Evolutionary conservation across 23 red algal genomes (phyloP), one percentile per base, ranked within the genome.

Genomic region (Cyanidiococcus yangmingshanensis): DNA sequence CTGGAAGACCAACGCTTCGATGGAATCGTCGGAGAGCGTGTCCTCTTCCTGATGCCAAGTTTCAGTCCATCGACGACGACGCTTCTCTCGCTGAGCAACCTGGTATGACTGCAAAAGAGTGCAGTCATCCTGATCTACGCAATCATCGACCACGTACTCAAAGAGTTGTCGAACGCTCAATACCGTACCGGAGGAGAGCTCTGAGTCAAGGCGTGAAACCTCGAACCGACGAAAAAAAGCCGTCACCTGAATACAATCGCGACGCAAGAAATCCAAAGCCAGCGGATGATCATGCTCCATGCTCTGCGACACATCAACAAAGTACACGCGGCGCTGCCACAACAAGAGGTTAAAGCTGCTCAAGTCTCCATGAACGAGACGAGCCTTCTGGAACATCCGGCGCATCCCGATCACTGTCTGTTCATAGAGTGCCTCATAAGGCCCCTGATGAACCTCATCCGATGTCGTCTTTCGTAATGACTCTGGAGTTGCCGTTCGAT

Each of bases 251-350:
- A 81, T 75, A 80, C 92, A 96, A 68, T 96, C 92, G 30, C 88
- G 76, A 18, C 87, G 50, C 30, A 96, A 68, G 74, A 96, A 96
- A 77, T 90, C 85, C 38, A 89, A 76, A 32, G 89, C 89, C 68
- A 84, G 81, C 31, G 92, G 92, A 77, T 96, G 92, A 74, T 96
- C 92, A 30, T 76, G 79, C 71, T 96, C 92, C 24, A 96, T 87
- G 79, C 83, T 87, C 74, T 96, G 92, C 50, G 85, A 89, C 1
- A 96, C 92, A 84, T 96, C 92, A 37, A 96, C 90, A 30, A 96
- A 50, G 24, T 90, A 74, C 21, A 90, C 82, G 35, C 84, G 37
- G 1, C 80, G 57, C 16, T 88, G 79, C 74, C 81, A 74, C 50
- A 89, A 88, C 79, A 96, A 40, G 68, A 96, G 75, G 76, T 96